phyloP scores from a whole-genome alignment of 805 yeast genomes.

The Schwanniomyces polymorphus region DNA sequence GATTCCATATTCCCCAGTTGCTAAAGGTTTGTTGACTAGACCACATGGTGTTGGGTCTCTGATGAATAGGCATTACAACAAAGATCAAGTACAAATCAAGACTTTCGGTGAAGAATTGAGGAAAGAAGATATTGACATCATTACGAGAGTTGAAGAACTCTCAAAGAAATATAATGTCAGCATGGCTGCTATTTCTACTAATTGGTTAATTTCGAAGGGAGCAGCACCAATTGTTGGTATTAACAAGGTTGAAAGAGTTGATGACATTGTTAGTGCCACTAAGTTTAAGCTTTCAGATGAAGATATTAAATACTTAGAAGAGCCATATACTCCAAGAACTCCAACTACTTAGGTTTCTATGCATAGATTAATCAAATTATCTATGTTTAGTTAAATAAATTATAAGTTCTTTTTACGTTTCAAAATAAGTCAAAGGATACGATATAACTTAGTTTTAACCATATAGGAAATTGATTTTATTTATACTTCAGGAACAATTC shows the following conservation, averaged over 20 bases:
- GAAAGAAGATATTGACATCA: slow-evolving; percentile 12
- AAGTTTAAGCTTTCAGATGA: slow-evolving; percentile 23
- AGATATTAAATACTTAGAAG: slow-evolving; percentile 37
- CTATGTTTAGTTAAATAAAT: too few relatives aligned
- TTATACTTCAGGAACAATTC: too few relatives aligned
- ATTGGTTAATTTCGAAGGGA: slow-evolving; percentile 20
- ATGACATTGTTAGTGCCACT: slow-evolving; percentile 9
- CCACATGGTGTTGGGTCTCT: slow-evolving; percentile 25
- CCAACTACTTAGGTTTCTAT: slow-evolving; percentile 19
- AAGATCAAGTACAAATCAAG: slow-evolving; percentile 10
- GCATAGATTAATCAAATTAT: too few relatives aligned
- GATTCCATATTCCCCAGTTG: slow-evolving; percentile 62
- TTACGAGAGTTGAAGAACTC: slow-evolving; percentile 52
- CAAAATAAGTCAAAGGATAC: too few relatives aligned
- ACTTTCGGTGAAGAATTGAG: slow-evolving; percentile 7
- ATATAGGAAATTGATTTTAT: too few relatives aligned
- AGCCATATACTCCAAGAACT: slow-evolving; percentile 25
- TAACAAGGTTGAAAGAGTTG: slow-evolving; percentile 14
- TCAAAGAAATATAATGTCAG: slow-evolving; percentile 47
- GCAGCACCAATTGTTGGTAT: slow-evolving; percentile 17
- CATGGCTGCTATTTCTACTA: slow-evolving; percentile 39
- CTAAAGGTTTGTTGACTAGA: slow-evolving; percentile 53
- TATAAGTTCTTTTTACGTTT: too few relatives aligned
- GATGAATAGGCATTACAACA: slow-evolving; percentile 4
- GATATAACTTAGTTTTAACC: too few relatives aligned